Conservation (phyloP, 192 early-diverging fungal genomes). For the Pilobolus umbonatus region DNA sequence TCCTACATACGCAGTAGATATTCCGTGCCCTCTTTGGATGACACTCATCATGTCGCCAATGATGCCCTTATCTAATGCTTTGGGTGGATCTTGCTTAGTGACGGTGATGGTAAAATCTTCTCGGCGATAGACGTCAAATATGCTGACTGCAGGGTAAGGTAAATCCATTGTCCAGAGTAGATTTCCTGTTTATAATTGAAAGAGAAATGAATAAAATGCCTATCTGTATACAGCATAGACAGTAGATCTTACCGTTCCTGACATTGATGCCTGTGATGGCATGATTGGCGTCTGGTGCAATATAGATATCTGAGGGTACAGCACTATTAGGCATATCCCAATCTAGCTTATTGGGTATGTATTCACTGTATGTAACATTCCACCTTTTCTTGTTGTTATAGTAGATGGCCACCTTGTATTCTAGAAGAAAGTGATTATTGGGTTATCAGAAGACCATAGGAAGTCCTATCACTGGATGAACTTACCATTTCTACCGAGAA, state of each 20-base stretch:
- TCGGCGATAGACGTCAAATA: slow-evolving; percentile 51
- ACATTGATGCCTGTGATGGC: slow-evolving; percentile 35
- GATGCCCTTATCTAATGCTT: slow-evolving; percentile 9
- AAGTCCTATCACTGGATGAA: not conserved
- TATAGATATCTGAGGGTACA: slow-evolving; percentile 24
- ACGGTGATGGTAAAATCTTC: slow-evolving; percentile 31
- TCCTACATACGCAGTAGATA: slow-evolving; percentile 57
- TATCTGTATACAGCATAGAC: too few species aligned
- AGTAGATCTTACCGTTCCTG: slow-evolving; percentile 21
- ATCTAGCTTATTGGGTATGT: slow-evolving; percentile 35
- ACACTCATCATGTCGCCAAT: slow-evolving; percentile 33
- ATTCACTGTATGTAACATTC: slow-evolving; percentile 41
- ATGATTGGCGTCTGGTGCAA: slow-evolving; percentile 32
- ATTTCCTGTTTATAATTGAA: too few species aligned
- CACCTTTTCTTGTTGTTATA: slow-evolving; percentile 33
- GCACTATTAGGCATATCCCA: slow-evolving; percentile 17
- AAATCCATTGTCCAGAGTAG: slow-evolving; percentile 50
- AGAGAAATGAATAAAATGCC: too few species aligned
- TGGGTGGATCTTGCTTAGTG: slow-evolving; percentile 19
- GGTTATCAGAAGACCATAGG: not conserved
- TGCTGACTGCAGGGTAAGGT: slow-evolving; percentile 44
- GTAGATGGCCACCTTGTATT: slow-evolving; percentile 57
- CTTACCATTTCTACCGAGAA: slow-evolving; percentile 38
- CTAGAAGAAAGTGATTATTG: slow-evolving; percentile 15
- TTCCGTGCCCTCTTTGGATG: slow-evolving; percentile 26